Evolutionary conservation across 2,329 filamentous ascomycete species (phyloP), one percentile per base, ranked within the genome.

Genomic region (Fusarium sp.): DNA sequence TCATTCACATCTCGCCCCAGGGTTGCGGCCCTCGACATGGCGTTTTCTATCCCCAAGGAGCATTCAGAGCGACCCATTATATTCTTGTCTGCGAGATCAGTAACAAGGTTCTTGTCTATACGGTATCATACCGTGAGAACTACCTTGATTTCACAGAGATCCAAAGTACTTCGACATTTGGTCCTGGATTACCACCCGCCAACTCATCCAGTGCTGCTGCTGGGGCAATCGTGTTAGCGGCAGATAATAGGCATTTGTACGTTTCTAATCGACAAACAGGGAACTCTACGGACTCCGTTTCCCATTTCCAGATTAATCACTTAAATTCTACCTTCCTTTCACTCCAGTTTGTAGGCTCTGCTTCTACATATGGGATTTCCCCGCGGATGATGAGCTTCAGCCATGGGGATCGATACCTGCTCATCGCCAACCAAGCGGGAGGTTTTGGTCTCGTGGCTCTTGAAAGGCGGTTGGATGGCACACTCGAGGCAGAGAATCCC

Each of bases 21-120:
- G 63, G 78, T 52, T 77, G 76, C 34, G 81, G 81, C 0, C 82
- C 82, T 3, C 81, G 82, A 22, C 82, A 84, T 70, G 81, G 80
- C 50, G 76, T 75, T 58, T 84, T 82, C 72, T 77, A 78, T 69
- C 75, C 74, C 2, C 49, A 62, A 28, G 72, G 71, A 13, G 67
- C 67, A 9, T 35, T 38, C 6, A 55, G 54, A 34, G 74, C 77
- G 22, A 78, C 76, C 5, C 80, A 80, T 73, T 83, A 82, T 75
- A 67, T 79, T n/a, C 64, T 83, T 36, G 75, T 77, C 31, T 80
- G 79, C 69, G 82, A 84, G 75, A 69, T 80, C 7, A 73, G 71
- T 60, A 83, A 77, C 74, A 50, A 76, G 31, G 71, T 83, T 50
- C 67, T 78, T 57, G 74, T 80, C 46, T 82, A 76, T 72, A 48